These are phyloP conservation scores for Calocera cornea DNA, from an alignment of 768 basidiomycete species.

Conservation along the genomic window DNA sequence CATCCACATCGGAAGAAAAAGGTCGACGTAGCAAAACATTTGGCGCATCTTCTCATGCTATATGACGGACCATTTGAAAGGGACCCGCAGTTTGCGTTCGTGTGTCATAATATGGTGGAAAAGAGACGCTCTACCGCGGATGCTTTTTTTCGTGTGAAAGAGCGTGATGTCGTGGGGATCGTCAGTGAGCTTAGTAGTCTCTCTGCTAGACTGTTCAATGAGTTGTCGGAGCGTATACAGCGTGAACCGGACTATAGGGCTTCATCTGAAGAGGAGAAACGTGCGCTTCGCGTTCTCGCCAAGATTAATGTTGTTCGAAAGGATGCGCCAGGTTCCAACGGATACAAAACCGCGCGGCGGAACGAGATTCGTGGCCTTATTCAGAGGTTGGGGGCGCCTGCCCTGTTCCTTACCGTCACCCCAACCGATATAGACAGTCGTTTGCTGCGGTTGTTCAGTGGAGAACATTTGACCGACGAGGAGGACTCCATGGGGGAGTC, in stretches of 20 bases:
- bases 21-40: not conserved
- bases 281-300: not conserved
- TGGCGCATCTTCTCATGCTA: not conserved
- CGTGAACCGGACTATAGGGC: not conserved
- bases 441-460: conserved; percentile 29
- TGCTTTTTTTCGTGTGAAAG: not conserved
- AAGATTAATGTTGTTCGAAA: not conserved
- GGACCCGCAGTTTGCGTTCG: not conserved
- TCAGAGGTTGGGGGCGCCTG: conserved; percentile 26
- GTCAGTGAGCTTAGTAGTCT: not conserved
- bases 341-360: conserved; percentile 19
- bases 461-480: conserved; percentile 28
- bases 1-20: not conserved
- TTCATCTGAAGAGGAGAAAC: not conserved
- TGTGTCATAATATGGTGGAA: not conserved
- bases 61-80: not conserved
- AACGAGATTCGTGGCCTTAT: conserved; percentile 31
- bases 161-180: not conserved
- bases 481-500: not conserved
- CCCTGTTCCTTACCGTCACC: conserved; percentile 35
- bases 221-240: not conserved
- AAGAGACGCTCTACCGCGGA: not conserved
- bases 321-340: conserved; percentile 22
- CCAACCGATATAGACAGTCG: conserved; percentile 34
- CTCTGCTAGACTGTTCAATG: not conserved